Evolutionary conservation across 2,329 filamentous ascomycete species (phyloP).

Genomic region (Karstenula rhodostoma): DNA sequence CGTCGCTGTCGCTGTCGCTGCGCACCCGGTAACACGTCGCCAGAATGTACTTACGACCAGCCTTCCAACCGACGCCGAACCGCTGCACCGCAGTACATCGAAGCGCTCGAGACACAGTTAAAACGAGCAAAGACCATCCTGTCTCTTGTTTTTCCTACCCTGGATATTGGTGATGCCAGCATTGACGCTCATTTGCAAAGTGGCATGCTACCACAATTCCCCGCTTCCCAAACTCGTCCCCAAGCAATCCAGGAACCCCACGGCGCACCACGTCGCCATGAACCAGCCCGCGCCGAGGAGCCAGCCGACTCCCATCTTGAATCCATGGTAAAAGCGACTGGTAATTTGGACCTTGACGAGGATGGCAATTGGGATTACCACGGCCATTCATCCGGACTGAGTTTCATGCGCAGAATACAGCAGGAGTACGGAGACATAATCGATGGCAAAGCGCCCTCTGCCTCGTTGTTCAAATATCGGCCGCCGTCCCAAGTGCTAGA

Average conservation of each 20-base stretch:
- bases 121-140: conserved; percentile 84
- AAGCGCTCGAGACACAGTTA: conserved; percentile 82
- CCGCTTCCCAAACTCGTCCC: conserved; percentile 31
- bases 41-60: conserved; percentile 95
- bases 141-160: conserved; percentile 80
- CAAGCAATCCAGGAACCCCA: conserved; percentile 32
- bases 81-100: conserved; percentile 90
- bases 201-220: conserved; percentile 61
- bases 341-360: conserved; percentile 90
- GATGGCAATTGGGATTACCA: conserved; percentile 94
- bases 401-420: conserved; percentile 86
- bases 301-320: conserved; percentile 73
- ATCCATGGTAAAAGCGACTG: conserved; percentile 94
- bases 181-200: conserved; percentile 80
- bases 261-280: conserved; percentile 29
- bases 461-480: conserved; percentile 54
- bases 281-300: conserved; percentile 31
- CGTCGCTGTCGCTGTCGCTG: conserved; percentile 7
- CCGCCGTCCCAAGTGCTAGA: conserved; percentile 70
- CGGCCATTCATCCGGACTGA: conserved; percentile 88
- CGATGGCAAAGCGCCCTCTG: conserved; percentile 54
- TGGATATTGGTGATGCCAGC: conserved; percentile 84
- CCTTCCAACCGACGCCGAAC: conserved; percentile 91
- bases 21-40: conserved; percentile 22
- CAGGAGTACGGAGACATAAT: conserved; percentile 85